Evolutionary conservation across 1,284 basidiomycete genomes (phyloP), one percentile per base, ranked within the genome.

Genomic region (Rhodotorula mucilaginosa): DNA sequence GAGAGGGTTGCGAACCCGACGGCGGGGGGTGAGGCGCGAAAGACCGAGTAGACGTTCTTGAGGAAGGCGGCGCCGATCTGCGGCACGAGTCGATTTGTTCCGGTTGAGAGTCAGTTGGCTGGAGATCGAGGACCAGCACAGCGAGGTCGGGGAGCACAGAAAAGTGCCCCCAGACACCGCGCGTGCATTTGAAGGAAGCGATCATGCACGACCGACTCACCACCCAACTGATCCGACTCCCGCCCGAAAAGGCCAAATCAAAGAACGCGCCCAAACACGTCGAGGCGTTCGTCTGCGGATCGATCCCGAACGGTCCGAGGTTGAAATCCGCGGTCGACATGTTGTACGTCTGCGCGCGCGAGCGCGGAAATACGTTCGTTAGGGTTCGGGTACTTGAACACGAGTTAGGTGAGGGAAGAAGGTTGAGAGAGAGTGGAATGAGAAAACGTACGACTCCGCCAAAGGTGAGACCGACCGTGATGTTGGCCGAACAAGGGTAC

Each of bases 161-260:
- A n/a, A n/a, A 52, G 19, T n/a, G 51, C 51, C n/a, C 1, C 51
- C 1, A 23, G 10, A 2, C 51, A 23, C 6, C 16, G 52, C 52
- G 8, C 19, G 26, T n/a, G 52, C 23, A 7, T 52, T 19, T 7
- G 19, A 19, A 19, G 29, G 26, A 29, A 34, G 34, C 4, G 34
- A 47, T n/a, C 23, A 1, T 5, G 34, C 15, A 8, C 47, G 58
- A 18, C 29, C 29, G 46, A 67, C 68, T 54, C 39, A 79, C 76
- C 47, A 77, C 78, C 84, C 86, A 86, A 5, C 81, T 81, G 63
- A 88, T 85, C 21, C 86, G 84, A 61, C 81, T 85, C n/a, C 81
- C 80, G 3, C 85, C 83, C 39, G 69, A 61, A 34, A 79, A 68
- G 19, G 61, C 72, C 34, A 79, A 59, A 47, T 78, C 76, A 49